Evolutionary conservation across 2,329 filamentous ascomycete species (phyloP), one percentile per base, ranked within the genome.

Genomic region (Alternaria gaisen): DNA sequence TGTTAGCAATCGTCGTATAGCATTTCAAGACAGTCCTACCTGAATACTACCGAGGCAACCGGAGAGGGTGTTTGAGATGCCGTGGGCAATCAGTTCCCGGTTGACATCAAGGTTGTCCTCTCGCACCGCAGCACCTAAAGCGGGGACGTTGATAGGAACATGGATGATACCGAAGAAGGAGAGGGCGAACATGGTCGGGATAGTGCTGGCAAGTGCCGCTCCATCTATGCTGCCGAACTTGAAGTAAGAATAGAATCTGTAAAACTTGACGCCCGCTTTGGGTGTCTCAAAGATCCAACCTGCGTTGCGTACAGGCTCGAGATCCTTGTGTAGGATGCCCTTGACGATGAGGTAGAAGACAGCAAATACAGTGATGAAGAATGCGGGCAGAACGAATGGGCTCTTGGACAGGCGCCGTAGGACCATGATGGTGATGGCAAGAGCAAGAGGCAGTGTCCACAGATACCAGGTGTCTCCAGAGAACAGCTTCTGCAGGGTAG

Each of bases 81-180:
- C 95, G 72, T 99, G 95, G 43, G 97, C 89, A 72, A 94, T 93
- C 22, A 99, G 84, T 77, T 99, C 95, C 64, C 91, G 88, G 74
- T 99, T 93, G 50, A 99, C 87, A 74, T 96, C 90, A 30, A 97
- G 86, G 73, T 98, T 91, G 75, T 99, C 95, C 78, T 98, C 94
- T 43, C 93, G 93, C 5, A 91, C 92, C 32, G 93, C 93, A 50
- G 97, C 90, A 0, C 93, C 95, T 60, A 99, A 82, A 3, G 95
- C 95, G 3, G 95, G 95, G 5, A 99, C 94, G 72, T 99, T 99
- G 80, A 99, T 99, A 0, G 95, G 95, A 3, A 99, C 95, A 76
- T 99, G 95, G 3, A 99, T 86, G 57, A 99, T 90, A 53, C 95
- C 95, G 72, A 99, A 99, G 82, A 99, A 99, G 0, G 95, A 98